Evolutionary conservation across 2,329 filamentous ascomycete genomes (phyloP).

Genomic region (Aspergillus novoparasiticus): DNA sequence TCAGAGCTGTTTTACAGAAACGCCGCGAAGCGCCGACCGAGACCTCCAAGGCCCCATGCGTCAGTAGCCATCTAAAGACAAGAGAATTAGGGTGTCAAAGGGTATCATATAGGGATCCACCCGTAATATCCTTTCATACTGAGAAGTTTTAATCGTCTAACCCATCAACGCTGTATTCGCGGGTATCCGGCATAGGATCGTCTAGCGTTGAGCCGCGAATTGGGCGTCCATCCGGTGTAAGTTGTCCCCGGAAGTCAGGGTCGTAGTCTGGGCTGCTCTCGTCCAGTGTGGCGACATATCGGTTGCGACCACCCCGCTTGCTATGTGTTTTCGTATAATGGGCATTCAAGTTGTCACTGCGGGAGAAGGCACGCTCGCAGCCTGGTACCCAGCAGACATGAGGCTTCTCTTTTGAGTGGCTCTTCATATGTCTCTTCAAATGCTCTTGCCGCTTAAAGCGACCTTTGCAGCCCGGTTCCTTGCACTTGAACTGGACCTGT

Average conservation of each 20-base stretch:
- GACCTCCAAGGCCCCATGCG: constrained; percentile 21
- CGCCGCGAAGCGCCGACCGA: constrained; percentile 27
- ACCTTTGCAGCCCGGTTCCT: constrained; percentile 46
- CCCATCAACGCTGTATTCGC: constrained; percentile 36
- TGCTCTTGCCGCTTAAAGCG: constrained; percentile 54
- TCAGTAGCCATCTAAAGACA: constrained; percentile 28
- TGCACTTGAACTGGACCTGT: constrained; percentile 46
- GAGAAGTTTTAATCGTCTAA: constrained; percentile 36
- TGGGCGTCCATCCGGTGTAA: constrained; percentile 46
- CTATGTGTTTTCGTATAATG: constrained; percentile 51
- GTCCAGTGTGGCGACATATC: constrained; percentile 50
- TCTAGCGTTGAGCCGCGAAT: constrained; percentile 41
- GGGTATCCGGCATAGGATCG: constrained; percentile 34
- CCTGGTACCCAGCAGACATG: constrained; percentile 49
- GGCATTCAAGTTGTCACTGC: constrained; percentile 50
- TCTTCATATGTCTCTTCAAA: constrained; percentile 52
- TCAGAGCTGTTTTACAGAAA: constrained; percentile 24
- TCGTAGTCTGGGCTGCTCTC: constrained; percentile 46
- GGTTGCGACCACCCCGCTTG: constrained; percentile 48
- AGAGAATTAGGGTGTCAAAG: constrained; percentile 32
- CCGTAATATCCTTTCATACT: constrained; percentile 19
- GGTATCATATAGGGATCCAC: constrained; percentile 31
- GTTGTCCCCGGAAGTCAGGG: constrained; percentile 46
- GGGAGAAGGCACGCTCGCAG: constrained; percentile 45
- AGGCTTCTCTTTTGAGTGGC: constrained; percentile 48